Evolutionary conservation across 768 basidiomycete species (phyloP), one percentile per base, ranked within the genome.

Genomic region (Russula abietina): DNA sequence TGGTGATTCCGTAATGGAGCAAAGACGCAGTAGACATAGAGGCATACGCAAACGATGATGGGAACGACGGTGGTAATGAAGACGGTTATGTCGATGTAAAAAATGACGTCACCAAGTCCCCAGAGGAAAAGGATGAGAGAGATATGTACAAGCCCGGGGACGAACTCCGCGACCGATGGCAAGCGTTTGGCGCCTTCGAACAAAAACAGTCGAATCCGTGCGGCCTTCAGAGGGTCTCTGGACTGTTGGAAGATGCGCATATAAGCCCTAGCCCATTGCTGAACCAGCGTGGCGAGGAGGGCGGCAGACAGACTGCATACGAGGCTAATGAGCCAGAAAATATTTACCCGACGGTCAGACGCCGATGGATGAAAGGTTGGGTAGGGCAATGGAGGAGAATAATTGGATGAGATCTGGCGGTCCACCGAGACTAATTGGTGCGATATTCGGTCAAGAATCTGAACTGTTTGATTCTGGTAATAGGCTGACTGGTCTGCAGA

Each of bases 181-280:
- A 82, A 82, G 49, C 62, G 68, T n/a, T 73, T 71, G 38, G 80
- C 65, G n/a, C 78, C 78, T 43, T 75, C 72, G 61, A 75, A 60
- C 11, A 57, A 56, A 12, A 50, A 81, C 10, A 78, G 75, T 26
- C 76, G 74, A 3, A 80, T 73, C 16, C 79, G 71, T 1, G 78
- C 78, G 19, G 76, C 75, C 63, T 62, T 77, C 22, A 50, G 39
- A 46, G 50, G 65, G 28, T 28, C 62, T 41, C 71, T 4, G 76
- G 73, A 33, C 71, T 65, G 33, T 72, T 72, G 49, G 72, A 72
- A 68, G 45, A 67, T 45, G 7, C 58, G 58, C 51, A 66, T 51
- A 59, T 79, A 79, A 36, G 75, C 73, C 19, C 76, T 73, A 1
- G 77, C 71, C 82, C 82, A 83, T 60, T 80, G 79, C 66, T 82